phyloP scores from a whole-genome alignment of 2,329 filamentous ascomycete genomes.

The Hymenoscyphus occultus region DNA sequence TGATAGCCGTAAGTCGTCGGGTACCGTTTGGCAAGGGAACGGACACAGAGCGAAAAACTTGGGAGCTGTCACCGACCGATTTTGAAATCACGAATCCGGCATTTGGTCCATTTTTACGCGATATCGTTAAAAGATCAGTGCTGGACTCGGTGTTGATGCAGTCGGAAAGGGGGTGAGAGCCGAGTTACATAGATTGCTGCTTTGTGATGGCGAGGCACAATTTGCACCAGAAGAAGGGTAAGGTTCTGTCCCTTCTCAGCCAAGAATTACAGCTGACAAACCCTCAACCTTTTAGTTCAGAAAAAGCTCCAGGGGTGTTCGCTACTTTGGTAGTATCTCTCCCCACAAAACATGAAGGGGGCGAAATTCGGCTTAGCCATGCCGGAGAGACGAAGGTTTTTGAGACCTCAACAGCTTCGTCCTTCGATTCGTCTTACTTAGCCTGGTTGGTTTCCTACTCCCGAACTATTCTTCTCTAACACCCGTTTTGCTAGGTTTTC shows the following conservation, averaged over 20 bases:
- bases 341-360: slow-evolving; percentile 48
- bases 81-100: slow-evolving; percentile 39
- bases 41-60: slow-evolving; percentile 43
- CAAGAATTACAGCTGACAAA: slow-evolving; percentile 15
- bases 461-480: background rate
- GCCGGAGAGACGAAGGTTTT: slow-evolving; percentile 36
- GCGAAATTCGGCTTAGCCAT: slow-evolving; percentile 44
- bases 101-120: slow-evolving; percentile 35
- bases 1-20: background rate
- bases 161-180: slow-evolving; percentile 30
- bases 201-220: slow-evolving; percentile 48
- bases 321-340: slow-evolving; percentile 49
- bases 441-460: slow-evolving; percentile 31
- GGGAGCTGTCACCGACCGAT: slow-evolving; percentile 41
- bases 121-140: slow-evolving; percentile 28
- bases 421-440: slow-evolving; percentile 35
- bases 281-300: background rate
- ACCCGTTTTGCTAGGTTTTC: background rate
- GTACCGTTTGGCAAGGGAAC: background rate
- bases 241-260: background rate
- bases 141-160: slow-evolving; percentile 36
- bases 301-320: slow-evolving; percentile 30
- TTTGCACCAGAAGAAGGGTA: background rate
- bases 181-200: slow-evolving; percentile 45
- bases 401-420: slow-evolving; percentile 35